Percentiles rank a stretch among this genome's conserved stretches.
phyloP scores from a whole-genome alignment of 2,329 filamentous ascomycete genomes.

The Penicillium sp. region DNA sequence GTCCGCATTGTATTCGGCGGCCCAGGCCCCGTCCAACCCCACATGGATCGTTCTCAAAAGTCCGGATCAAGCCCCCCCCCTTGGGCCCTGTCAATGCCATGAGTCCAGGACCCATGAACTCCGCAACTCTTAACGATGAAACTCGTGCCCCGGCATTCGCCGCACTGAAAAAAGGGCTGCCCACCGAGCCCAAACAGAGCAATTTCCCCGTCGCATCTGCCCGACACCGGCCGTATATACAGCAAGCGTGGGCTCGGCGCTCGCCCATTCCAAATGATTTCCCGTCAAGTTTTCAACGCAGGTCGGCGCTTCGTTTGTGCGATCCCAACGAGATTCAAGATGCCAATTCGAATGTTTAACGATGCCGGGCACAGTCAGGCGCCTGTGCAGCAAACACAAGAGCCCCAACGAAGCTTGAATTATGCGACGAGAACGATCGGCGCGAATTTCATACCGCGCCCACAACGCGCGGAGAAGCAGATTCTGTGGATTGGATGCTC shows the following conservation, averaged over 20 bases:
- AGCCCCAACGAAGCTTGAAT: neutral
- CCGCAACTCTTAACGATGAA: neutral
- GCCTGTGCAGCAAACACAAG: neutral
- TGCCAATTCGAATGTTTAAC: conserved; percentile 1
- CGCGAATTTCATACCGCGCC: conserved; percentile 14
- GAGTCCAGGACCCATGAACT: neutral
- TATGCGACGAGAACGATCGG: conserved; percentile 1
- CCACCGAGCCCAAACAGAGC: neutral
- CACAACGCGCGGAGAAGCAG: conserved; percentile 9
- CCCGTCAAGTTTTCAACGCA: neutral
- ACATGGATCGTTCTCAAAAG: conserved; percentile 1
- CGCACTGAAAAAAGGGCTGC: neutral
- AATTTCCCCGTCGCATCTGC: neutral
- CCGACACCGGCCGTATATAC: neutral
- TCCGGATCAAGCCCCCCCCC: neutral
- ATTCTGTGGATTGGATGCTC: conserved; percentile 26
- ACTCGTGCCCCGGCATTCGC: neutral
- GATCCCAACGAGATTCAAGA: neutral
- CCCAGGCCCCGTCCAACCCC: neutral
- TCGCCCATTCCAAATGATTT: neutral
- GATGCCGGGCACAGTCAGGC: neutral
- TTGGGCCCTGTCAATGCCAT: neutral
- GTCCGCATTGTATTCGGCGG: neutral
- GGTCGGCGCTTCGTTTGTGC: neutral
- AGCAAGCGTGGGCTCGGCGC: neutral